Evolutionary conservation across 179 eudicot genomes (phyloP).

Genomic region (Drosera spatulata): DNA sequence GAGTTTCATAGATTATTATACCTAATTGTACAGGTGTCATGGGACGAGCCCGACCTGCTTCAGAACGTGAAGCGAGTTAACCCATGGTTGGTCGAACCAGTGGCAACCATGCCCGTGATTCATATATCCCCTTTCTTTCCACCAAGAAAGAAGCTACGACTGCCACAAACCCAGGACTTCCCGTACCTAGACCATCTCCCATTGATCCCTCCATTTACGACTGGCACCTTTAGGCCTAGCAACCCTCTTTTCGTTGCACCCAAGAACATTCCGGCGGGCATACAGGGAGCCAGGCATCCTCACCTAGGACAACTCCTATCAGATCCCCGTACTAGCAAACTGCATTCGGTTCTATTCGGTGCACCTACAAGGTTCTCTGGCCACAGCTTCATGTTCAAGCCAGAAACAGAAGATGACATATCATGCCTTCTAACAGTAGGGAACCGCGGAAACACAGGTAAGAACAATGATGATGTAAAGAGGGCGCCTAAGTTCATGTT

Average conservation of each 20-base stretch:
- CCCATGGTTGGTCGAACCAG: slow-evolving; percentile 93
- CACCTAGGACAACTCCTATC: slow-evolving; percentile 39
- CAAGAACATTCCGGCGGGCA: slow-evolving; percentile 60
- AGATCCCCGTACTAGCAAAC: slow-evolving; percentile 38
- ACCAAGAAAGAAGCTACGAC: slow-evolving; percentile 66
- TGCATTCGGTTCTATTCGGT: slow-evolving; percentile 37
- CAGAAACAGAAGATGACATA: slow-evolving; percentile 17
- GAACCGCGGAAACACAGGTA: slow-evolving; percentile 22
- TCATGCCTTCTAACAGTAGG: slow-evolving; percentile 49
- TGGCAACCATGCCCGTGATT: slow-evolving; percentile 63
- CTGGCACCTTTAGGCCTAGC: slow-evolving; percentile 40
- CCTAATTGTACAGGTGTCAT: slow-evolving; percentile 47
- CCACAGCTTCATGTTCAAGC: slow-evolving; percentile 6
- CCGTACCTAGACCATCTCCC: slow-evolving; percentile 37
- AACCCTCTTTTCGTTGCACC: slow-evolving; percentile 42
- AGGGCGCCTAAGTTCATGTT: slow-evolving; percentile 43
- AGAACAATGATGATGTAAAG: slow-evolving; percentile 23
- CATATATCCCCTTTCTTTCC: slow-evolving; percentile 66
- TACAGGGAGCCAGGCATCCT: slow-evolving; percentile 99
- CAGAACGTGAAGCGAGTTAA: slow-evolving; percentile 48
- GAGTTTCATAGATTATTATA: neutral
- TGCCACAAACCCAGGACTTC: slow-evolving; percentile 46
- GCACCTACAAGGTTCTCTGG: slow-evolving; percentile 17
- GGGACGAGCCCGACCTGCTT: slow-evolving; percentile 68
- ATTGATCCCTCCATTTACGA: slow-evolving; percentile 33